Evolutionary conservation across 306 rosid genomes (phyloP).

Genomic region (Castanospermum australe): DNA sequence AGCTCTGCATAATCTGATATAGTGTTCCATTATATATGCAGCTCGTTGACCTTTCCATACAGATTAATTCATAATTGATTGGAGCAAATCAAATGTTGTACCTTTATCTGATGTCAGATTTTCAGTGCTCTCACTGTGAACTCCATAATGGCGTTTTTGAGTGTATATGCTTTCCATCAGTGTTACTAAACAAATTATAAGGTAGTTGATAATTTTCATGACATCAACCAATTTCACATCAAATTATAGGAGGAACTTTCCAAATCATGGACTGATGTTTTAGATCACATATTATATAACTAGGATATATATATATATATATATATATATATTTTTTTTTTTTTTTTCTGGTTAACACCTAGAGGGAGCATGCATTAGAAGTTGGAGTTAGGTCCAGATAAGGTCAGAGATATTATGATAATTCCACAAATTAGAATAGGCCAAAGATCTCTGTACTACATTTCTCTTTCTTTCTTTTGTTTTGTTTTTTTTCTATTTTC

Average conservation of each 20-base stretch:
- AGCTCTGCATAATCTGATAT: not conserved
- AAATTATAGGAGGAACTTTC: constrained; percentile 39
- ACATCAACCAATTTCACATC: constrained; percentile 44
- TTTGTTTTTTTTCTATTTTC: not conserved
- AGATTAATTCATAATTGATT: constrained; percentile 5
- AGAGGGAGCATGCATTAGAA: constrained; percentile 12
- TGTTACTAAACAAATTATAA: constrained; percentile 16
- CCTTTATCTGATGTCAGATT: constrained; percentile 17
- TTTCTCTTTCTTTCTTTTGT: not conserved
- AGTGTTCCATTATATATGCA: constrained; percentile 24
- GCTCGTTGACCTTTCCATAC: constrained; percentile 34
- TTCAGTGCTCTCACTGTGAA: constrained; percentile 39
- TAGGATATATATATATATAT: too few species aligned
- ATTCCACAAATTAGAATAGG: constrained; percentile 15
- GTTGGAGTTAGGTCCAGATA: constrained; percentile 41
- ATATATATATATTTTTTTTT: too few species aligned
- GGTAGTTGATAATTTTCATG: constrained; percentile 26
- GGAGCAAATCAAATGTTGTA: constrained; percentile 17
- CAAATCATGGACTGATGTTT: constrained; percentile 18
- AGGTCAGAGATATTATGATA: not conserved
- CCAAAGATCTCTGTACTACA: constrained; percentile 17
- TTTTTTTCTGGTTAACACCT: constrained; percentile 14
- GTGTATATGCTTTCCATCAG: constrained; percentile 25
- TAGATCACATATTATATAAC: constrained; percentile 1
- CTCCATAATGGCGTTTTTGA: constrained; percentile 33